These are phyloP conservation scores for Lichtheimia ornata DNA, from an alignment of 371 early-diverging fungal genomes.

Conservation along the genomic window DNA sequence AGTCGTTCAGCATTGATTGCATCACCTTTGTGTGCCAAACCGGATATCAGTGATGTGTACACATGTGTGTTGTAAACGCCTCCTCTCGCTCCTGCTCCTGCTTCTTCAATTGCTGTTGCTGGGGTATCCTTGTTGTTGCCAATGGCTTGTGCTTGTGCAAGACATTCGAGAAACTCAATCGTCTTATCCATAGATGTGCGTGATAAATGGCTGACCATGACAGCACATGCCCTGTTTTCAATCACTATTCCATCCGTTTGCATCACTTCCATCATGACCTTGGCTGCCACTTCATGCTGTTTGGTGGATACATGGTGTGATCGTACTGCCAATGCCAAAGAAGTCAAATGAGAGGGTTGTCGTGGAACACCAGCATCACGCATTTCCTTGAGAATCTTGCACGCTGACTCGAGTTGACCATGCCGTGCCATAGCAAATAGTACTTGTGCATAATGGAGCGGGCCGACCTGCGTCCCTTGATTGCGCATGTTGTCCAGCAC, in stretches of 20 bases:
- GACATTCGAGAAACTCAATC: constrained; percentile 29
- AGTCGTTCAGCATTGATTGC: constrained; percentile 28
- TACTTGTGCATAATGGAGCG: constrained; percentile 29
- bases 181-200: constrained; percentile 14
- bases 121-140: constrained; percentile 1
- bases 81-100: neutral
- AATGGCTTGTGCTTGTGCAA: constrained; percentile 14
- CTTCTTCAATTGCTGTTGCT: neutral
- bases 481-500: constrained; percentile 33
- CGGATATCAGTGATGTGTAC: constrained; percentile 46
- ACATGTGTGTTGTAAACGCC: constrained; percentile 34
- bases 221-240: constrained; percentile 24
- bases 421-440: constrained; percentile 36
- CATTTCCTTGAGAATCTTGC: constrained; percentile 22
- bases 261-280: constrained; percentile 28
- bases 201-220: constrained; percentile 30
- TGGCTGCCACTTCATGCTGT: constrained; percentile 11
- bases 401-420: constrained; percentile 25
- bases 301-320: constrained; percentile 4
- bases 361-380: constrained; percentile 12
- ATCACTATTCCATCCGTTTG: constrained; percentile 15
- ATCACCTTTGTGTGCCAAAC: constrained; percentile 36
- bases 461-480: constrained; percentile 6
- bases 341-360: constrained; percentile 29
- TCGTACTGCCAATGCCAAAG: constrained; percentile 28